These are phyloP conservation scores for Kodamaea alishanica DNA, from an alignment of 1,139 yeast genomes.

Conservation along the genomic window DNA sequence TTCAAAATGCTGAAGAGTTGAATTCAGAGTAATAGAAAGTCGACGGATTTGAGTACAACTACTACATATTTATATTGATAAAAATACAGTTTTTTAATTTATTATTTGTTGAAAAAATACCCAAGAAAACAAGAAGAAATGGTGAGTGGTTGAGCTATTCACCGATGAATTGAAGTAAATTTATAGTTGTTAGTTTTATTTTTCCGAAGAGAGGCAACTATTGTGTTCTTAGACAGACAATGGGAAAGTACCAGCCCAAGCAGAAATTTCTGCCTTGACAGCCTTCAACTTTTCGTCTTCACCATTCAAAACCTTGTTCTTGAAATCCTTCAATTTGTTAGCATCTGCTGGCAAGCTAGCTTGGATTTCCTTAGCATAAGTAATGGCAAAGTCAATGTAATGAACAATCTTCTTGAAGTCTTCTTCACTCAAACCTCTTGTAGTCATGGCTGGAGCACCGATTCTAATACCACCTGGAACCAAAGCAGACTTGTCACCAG, in stretches of 20 bases:
- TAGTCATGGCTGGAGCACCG: constrained; percentile 98
- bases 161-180: no score
- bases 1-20: no score
- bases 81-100: no score
- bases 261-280: constrained; percentile 74
- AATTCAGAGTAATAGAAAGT: no score
- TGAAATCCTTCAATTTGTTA: constrained; percentile 91
- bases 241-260: constrained; percentile 94
- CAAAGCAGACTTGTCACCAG: constrained; percentile 96
- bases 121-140: no score
- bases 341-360: constrained; percentile 75
- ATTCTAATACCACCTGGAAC: constrained; percentile 98
- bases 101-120: no score
- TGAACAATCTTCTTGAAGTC: constrained; percentile 81
- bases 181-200: not conserved
- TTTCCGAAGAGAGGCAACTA: not conserved
- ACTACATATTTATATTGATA: no score
- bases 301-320: constrained; percentile 69
- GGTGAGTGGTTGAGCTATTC: no score
- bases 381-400: constrained; percentile 81
- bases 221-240: constrained; percentile 56
- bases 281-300: constrained; percentile 58
- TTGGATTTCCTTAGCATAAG: constrained; percentile 75
- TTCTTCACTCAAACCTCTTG: constrained; percentile 88
- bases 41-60: no score